phyloP scores from a whole-genome alignment of 208 protist species.

The Wallacemonas sp. region DNA sequence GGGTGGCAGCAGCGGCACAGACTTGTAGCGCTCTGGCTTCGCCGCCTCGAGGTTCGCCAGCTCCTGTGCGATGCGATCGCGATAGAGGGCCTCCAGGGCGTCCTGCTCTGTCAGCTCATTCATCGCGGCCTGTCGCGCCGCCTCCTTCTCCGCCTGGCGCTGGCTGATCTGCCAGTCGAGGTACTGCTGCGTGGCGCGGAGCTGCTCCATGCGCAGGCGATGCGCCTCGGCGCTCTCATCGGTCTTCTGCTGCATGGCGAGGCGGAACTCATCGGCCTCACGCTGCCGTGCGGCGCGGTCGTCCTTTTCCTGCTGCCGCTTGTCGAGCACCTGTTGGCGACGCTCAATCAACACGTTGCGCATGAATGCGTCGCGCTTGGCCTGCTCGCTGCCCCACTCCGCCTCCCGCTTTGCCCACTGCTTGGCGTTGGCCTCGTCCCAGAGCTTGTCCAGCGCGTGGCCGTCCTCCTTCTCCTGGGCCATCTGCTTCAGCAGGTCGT shows the following conservation, averaged over 20 bases:
- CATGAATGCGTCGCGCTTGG: constrained; percentile 57
- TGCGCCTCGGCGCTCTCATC: constrained; percentile 43
- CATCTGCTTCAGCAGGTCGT: constrained; percentile 55
- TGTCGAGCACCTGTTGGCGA: constrained; percentile 80
- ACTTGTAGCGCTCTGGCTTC: constrained; percentile 69
- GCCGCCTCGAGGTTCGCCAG: constrained; percentile 78
- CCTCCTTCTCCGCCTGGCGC: constrained; percentile 44
- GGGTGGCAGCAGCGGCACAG: constrained; percentile 67
- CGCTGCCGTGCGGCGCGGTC: constrained; percentile 31
- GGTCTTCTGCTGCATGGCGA: constrained; percentile 26
- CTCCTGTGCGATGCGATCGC: constrained; percentile 67
- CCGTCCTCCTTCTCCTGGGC: constrained; percentile 53
- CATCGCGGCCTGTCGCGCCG: constrained; percentile 30
- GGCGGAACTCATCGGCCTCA: constrained; percentile 58
- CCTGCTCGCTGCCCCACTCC: constrained; percentile 65
- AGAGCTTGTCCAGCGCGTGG: constrained; percentile 64
- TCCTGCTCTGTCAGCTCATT: constrained; percentile 65
- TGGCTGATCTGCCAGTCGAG: constrained; percentile 66
- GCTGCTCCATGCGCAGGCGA: constrained; percentile 34
- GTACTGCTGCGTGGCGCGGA: constrained; percentile 73
- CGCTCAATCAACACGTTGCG: constrained; percentile 75
- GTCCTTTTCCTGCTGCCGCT: constrained; percentile 44
- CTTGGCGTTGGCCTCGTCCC: constrained; percentile 78
- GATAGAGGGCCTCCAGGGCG: constrained; percentile 48
- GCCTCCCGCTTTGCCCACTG: constrained; percentile 84